Percentiles rank a stretch among this genome's conserved stretches.
These are phyloP conservation scores for Cornus florida DNA, from an alignment of 148 eudicot genomes.

Conservation along the genomic window DNA sequence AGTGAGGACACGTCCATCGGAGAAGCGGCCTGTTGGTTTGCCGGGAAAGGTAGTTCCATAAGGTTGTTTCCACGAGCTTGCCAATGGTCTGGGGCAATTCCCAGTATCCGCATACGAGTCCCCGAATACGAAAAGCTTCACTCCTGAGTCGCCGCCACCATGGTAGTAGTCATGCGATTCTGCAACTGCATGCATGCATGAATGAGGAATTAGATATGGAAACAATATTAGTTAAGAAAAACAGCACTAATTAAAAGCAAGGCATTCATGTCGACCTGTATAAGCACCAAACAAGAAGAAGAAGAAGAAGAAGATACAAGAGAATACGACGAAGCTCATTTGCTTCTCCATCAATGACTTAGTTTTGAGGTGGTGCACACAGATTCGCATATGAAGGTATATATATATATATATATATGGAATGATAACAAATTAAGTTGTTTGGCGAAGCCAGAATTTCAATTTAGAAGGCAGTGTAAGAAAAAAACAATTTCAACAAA, in stretches of 20 bases:
- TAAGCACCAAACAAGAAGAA: background rate
- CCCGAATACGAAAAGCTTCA: slow-evolving; percentile 42
- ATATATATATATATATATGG: no score
- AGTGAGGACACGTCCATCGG: slow-evolving; percentile 45
- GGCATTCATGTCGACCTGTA: background rate
- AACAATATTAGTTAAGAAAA: no score
- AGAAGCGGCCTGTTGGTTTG: slow-evolving; percentile 45
- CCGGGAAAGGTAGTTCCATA: slow-evolving; percentile 46
- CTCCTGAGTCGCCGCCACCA: no score
- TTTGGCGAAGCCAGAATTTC: no score
- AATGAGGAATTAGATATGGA: no score
- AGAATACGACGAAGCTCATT: background rate
- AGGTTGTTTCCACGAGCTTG: slow-evolving; percentile 33
- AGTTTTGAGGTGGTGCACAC: background rate
- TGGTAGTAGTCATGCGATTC: no score
- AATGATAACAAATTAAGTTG: no score
- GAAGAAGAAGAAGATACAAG: background rate
- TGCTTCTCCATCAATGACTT: background rate
- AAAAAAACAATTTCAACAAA: no score
- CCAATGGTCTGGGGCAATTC: slow-evolving; percentile 22
- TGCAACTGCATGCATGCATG: background rate
- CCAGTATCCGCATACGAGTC: no score
- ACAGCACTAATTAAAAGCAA: no score
- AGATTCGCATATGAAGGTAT: no score
- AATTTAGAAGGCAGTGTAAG: no score